Evolutionary conservation across 2,329 filamentous ascomycete species (phyloP).

Genomic region (Amauroascus verrucosus): DNA sequence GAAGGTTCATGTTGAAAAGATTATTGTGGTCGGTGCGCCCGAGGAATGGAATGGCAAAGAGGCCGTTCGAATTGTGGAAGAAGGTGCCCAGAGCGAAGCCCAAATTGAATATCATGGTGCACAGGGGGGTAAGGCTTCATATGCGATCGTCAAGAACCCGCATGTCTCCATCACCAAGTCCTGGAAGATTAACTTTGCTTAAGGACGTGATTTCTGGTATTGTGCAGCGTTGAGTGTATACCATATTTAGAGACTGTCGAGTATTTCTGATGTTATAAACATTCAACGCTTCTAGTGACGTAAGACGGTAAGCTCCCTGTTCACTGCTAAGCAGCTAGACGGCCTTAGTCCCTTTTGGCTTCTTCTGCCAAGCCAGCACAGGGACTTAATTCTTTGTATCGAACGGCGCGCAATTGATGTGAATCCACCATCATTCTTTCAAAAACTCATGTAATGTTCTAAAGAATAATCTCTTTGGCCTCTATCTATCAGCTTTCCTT

Average conservation of each 20-base stretch:
- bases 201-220: background rate
- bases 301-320: no score
- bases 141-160: conserved; percentile 55
- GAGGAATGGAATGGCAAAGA: conserved; percentile 57
- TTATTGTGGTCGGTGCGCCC: conserved; percentile 73
- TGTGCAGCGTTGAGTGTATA: conserved; percentile 1
- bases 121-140: conserved; percentile 47
- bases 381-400: no score
- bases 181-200: conserved; percentile 52
- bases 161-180: conserved; percentile 51
- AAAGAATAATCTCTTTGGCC: no score
- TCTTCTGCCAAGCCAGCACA: background rate
- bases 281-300: no score
- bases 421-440: no score
- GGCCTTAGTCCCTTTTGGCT: no score
- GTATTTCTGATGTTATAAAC: background rate
- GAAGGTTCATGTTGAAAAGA: conserved; percentile 67
- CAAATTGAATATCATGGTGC: conserved; percentile 50
- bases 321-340: no score
- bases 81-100: conserved; percentile 35
- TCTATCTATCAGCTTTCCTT: no score
- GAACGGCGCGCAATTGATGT: no score
- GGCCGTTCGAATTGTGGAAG: conserved; percentile 42
- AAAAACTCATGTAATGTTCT: no score
- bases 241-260: background rate